Base-by-base conservation (phyloP, 2,329 filamentous ascomycete species). In the Aschersonia sp. region DNA sequence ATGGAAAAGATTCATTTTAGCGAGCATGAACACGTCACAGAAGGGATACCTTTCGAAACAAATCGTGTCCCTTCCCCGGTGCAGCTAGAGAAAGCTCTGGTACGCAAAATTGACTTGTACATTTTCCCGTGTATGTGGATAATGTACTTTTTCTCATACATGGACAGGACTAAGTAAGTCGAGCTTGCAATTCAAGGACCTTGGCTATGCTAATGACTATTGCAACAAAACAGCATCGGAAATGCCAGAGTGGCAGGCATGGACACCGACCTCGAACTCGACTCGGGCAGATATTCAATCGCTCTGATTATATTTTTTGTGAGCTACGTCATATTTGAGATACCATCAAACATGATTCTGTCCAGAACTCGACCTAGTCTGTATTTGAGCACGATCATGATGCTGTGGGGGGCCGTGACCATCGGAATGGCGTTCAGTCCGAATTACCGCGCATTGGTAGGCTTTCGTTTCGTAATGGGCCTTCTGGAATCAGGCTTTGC, bases 131-230 rank as follows among this genome's bases (percentile, higher is more conserved):
- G 60, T 73, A 50, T 86, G 80, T 67, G 80, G 63, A 22, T 69
- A 57, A 70, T 80, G 44, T 80, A 79, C 52, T 62, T 80, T 0
- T 62, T 81, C 2, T 76, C 72, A 53, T 81, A 78, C 55, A 67
- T 81, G 45, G 77, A 81, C 58, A 62, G 73, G 32, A 74, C 72
- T 81, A 44, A 90, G 84, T 86, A 68, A 56, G 71, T 67, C 32
- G 8, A 12, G 32, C 30, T 37, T 37, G 35, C 3, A 37, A 37
- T 37, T 37, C 30, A 11, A 11, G 3, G 29, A 45, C 35, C 30
- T 35, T 31, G 29, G 6, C n/a, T n/a, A 9, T 39, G 35, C 35
- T 39, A 39, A n/a, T n/a, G 9, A n/a, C 35, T 39, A 39, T 10
- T n/a, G 35, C 4, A 3, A 29, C 14, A 11, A 8, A 4, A 8